Conservation (phyloP, 83 land plant genomes). For the Picea mariana region DNA sequence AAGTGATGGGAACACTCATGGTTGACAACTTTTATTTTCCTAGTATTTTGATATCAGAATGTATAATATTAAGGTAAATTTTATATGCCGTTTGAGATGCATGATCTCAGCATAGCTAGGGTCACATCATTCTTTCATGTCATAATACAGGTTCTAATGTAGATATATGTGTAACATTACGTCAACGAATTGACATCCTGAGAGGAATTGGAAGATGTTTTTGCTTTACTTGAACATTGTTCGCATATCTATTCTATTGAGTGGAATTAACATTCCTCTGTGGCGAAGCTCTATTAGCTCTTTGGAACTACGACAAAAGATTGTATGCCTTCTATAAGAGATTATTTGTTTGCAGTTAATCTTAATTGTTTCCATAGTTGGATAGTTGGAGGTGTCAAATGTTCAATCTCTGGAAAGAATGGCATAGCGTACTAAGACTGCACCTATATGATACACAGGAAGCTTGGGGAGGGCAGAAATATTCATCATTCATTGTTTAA, state of each 20-base stretch:
- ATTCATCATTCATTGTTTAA: no score
- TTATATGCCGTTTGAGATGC: background rate
- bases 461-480: no score
- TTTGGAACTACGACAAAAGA: background rate
- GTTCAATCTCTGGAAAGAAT: no score
- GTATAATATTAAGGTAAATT: slow-evolving; percentile 8
- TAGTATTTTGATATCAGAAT: background rate
- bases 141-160: slow-evolving; percentile 11
- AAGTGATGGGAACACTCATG: background rate
- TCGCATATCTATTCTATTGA: background rate
- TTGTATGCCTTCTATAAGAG: no score
- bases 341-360: no score
- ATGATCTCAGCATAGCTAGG: background rate
- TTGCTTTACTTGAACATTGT: background rate
- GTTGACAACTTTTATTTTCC: slow-evolving; percentile 1
- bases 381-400: no score
- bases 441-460: no score
- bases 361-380: no score
- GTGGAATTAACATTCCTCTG: background rate
- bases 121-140: slow-evolving; percentile 12
- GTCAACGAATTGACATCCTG: background rate
- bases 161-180: slow-evolving; percentile 14
- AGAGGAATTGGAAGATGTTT: slow-evolving; percentile 5
- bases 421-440: no score
- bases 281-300: background rate